Base-by-base conservation (phyloP, 2,329 filamentous ascomycete genomes). In the Fusarium gaditjirri region DNA sequence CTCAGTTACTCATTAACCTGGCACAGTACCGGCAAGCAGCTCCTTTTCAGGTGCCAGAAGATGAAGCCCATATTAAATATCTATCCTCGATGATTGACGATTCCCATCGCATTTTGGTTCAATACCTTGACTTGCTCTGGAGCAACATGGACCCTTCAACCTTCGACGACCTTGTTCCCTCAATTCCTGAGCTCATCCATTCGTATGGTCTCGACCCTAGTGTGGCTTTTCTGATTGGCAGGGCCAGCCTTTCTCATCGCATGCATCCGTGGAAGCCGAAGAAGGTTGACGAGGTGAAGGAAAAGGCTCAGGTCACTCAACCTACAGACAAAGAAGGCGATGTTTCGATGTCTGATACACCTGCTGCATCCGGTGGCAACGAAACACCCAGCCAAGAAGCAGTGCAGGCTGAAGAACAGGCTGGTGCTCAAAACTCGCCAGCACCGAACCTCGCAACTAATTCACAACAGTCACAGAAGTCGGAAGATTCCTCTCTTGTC, bases 21-120 rank as follows among this genome's bases (percentile, higher is more conserved):
- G 93, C 95, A 1, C 95, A 98, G 78, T 94, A 97, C 80, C 91
- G 94, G 50, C 92, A 97, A 78, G 90, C 92, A n/a, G 96, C 94
- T 69, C 89, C 96, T 29, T 97, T 92, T 81, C 90, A 90, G 43
- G 84, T 92, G 3, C 88, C 92, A 11, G 90, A 94, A 39, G 86
- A 87, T 29, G 89, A 92, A 64, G 91, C 93, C 0, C 94, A 97
- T 68, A 91, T 98, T 79, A 99, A 99, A 80, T 91, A 95, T 46
- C 84, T 98, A 17, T 93, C 94, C 6, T 94, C 94, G 56, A 91
- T 97, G 72, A 89, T 97, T 57, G 96, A 99, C 79, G 95, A 97
- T 79, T 92, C 97, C 25, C 94, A 97, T 74, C 90, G 93, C 66
- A 92, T 95, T 13, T 87, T 98, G 29, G 88, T 90, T 29, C 95